Evolutionary conservation across 495 filamentous ascomycete species (phyloP), one percentile per base, ranked within the genome.

Genomic region (Penicillium crystallinum): DNA sequence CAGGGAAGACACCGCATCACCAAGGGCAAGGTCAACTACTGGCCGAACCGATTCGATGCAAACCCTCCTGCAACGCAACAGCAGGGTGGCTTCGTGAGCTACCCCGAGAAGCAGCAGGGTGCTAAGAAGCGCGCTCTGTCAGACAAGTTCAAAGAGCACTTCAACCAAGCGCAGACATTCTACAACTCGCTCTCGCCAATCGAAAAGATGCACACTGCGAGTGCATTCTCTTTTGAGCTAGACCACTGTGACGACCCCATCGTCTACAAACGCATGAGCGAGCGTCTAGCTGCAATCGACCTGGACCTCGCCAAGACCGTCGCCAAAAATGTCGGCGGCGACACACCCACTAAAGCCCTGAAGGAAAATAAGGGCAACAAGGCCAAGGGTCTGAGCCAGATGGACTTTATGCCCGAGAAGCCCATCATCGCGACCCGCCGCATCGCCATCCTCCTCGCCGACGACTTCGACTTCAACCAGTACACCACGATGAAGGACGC

Each of bases 161-260:
- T 77, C 70, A 83, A 77, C 61, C 76, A 80, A 43, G 73, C 77
- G 6, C 75, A 78, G 43, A 59, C 84, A 4, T 88, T 95, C 77
- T 96, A 83, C 71, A 96, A 96, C 73, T 91, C 86, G 17, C 69
- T 93, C 36, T 83, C 82, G 1, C 59, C 73, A 1, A 70, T 79
- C 33, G 91, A 96, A 66, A 85, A 90, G 64, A 54, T 65, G 11
- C 89, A 95, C 67, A 61, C 93, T 4, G 70, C 77, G 21, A 78
- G 76, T 38, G 89, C 91, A 0, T 78, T 95, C 37, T 72, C 76
- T 4, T 96, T 95, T 64, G 91, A 96, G 69, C 80, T 96, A 6
- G 87, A 90, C 59, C 90, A 95, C 68, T 95, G 91, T 66, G 89
- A 95, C 39, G 90, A 96, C 41, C 84, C 85, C 0, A 59, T 87